Evolutionary conservation across 768 basidiomycete species (phyloP), one percentile per base, ranked within the genome.

Genomic region (Nidularia pulvinata): DNA sequence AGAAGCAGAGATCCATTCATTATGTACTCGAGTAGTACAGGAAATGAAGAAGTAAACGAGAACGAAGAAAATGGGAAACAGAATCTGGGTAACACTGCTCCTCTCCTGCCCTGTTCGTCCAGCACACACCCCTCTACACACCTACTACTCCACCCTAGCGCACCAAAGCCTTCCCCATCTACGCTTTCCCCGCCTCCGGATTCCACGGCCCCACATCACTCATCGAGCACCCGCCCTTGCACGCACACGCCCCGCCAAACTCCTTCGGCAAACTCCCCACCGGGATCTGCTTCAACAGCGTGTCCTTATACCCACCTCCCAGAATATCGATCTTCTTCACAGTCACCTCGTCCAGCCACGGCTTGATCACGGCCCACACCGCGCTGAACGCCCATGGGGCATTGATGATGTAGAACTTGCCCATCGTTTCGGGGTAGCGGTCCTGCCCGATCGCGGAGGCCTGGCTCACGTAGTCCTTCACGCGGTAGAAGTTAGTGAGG

Each of bases 351-450:
- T 87, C 76, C 50, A 91, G 70, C 89, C 89, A 90, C 3, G 81
- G 85, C 61, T 81, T 86, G 30, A 91, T 76, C 49, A 81, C 66
- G 46, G 73, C 70, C 89, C 89, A 91, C 54, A 91, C 89, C 30
- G 81, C 76, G 1, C 89, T 81, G 67, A 91, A 91, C 3, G 85
- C 83, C 4, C 81, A 72, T 2, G 89, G 89, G 1, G 89, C 87
- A 55, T 91, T 91, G 50, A 90, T 73, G 55, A 91, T 81, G 5
- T 77, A 79, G 33, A 90, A 69, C 62, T 87, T 83, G 1, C 87
- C 87, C 88, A 90, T 88, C 3, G 85, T 85, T 64, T 91, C 88
- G 1, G 89, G 89, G 57, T 78, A 91, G 66, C 88, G 90, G 59
- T 89, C 86, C 65, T 91, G 89, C 1, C 87, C 89, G 51, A 91